phyloP scores from a whole-genome alignment of 805 yeast species.

The Candida nonsorbophila region DNA sequence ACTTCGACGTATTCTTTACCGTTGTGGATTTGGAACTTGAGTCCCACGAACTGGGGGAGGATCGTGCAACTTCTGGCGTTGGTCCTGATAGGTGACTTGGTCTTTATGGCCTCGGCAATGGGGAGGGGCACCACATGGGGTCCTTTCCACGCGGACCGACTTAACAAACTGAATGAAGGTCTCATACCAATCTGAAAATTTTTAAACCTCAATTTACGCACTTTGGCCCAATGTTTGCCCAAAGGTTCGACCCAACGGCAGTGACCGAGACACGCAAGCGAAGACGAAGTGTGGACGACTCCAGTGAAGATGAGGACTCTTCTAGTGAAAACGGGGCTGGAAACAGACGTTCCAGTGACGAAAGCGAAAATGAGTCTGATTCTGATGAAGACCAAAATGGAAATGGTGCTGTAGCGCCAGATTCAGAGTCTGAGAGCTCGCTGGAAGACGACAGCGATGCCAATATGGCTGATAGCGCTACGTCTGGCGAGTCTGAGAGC shows the following conservation, averaged over 20 bases:
- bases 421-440: too few species aligned
- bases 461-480: too few species aligned
- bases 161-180: conserved; percentile 24
- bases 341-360: too few species aligned
- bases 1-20: conserved; percentile 91
- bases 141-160: conserved; percentile 50
- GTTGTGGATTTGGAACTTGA: conserved; percentile 91
- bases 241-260: conserved; percentile 9
- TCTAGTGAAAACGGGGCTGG: too few species aligned
- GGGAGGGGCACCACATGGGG: conserved; percentile 95
- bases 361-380: too few species aligned
- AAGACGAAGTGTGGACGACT: too few species aligned
- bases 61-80: conserved; percentile 93
- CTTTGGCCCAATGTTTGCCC: conserved; percentile 8
- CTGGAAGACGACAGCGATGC: too few species aligned
- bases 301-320: too few species aligned
- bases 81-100: conserved; percentile 87
- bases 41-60: conserved; percentile 91
- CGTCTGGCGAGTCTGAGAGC: too few species aligned
- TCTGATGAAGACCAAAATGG: too few species aligned
- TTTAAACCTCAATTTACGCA: background rate
- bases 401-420: too few species aligned
- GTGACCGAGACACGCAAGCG: conserved; percentile 1
- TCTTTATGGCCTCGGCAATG: conserved; percentile 75
- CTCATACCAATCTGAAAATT: conserved; percentile 19